These are phyloP conservation scores for Eutrema salsugineum DNA, from an alignment of 441 rosid species.

Conservation along the genomic window DNA sequence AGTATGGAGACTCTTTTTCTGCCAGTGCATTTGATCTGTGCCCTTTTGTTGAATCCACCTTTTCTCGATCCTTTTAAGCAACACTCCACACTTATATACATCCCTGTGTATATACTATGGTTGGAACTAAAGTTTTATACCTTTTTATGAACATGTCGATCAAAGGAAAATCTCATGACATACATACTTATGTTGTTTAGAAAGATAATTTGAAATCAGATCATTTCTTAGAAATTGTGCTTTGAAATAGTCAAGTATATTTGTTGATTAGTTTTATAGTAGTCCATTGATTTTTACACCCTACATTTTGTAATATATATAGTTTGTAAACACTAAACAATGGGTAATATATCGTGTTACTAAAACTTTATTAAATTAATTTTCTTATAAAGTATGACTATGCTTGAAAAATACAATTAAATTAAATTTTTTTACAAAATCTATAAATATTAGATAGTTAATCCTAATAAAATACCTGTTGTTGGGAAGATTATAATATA, in stretches of 20 bases:
- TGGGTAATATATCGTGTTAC: background rate
- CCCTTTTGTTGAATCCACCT: background rate
- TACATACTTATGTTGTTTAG: background rate
- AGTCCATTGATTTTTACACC: background rate
- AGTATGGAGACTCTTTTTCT: slow-evolving; percentile 16
- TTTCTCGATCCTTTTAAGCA: background rate
- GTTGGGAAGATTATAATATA: background rate
- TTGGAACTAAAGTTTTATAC: background rate
- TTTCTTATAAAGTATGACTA: background rate
- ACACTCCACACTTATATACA: background rate
- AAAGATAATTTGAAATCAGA: background rate
- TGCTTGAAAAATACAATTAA: background rate
- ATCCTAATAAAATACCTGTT: background rate
- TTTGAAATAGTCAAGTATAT: background rate
- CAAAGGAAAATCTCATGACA: background rate
- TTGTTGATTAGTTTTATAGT: background rate
- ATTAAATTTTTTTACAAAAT: background rate
- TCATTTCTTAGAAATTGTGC: background rate
- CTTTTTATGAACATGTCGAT: background rate
- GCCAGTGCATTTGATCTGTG: slow-evolving; percentile 34
- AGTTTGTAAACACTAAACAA: background rate
- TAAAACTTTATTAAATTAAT: background rate
- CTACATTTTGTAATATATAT: background rate
- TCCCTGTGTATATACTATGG: background rate
- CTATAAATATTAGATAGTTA: background rate